A percentile compares a stretch with the other conserved stretches of the same genome.
phyloP scores from a whole-genome alignment of 73 alveolate genomes.

The Paramecium caudatum region DNA sequence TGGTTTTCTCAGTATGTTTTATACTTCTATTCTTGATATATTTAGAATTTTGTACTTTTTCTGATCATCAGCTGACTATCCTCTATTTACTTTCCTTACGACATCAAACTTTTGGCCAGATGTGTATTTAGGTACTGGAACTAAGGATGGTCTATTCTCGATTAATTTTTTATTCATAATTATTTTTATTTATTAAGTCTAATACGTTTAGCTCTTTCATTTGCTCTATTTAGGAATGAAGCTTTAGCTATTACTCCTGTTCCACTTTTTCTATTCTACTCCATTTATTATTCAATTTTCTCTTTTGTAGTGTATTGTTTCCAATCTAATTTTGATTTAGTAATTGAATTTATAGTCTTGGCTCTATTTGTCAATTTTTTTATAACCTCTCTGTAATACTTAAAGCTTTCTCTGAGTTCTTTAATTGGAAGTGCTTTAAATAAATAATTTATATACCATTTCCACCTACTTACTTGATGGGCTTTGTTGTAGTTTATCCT shows the following conservation, averaged over 20 bases:
- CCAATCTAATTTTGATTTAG: constrained; percentile 69
- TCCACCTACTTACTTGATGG: neutral
- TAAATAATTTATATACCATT: constrained; percentile 15
- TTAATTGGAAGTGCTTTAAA: neutral
- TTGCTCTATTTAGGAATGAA: neutral
- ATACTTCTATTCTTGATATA: too few species aligned
- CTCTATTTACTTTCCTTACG: too few species aligned
- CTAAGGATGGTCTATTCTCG: too few species aligned
- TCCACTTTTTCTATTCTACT: constrained; percentile 34
- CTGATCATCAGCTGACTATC: too few species aligned
- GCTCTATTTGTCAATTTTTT: constrained; percentile 21
- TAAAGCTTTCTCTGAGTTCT: constrained; percentile 19
- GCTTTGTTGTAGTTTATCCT: neutral
- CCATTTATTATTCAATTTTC: constrained; percentile 34
- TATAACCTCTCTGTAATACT: constrained; percentile 32
- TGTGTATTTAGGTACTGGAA: too few species aligned
- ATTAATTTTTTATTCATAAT: too few species aligned
- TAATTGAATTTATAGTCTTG: neutral
- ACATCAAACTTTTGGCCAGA: too few species aligned
- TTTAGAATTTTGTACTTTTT: too few species aligned
- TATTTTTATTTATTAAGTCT: constrained; percentile 10
- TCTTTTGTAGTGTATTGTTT: constrained; percentile 34
- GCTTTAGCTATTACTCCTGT: neutral
- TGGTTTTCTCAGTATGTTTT: too few species aligned
- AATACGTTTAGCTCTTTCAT: constrained; percentile 22